Evolutionary conservation across 352 stramenopile genomes (phyloP).

Genomic region (Globisporangium uncinulatum): DNA sequence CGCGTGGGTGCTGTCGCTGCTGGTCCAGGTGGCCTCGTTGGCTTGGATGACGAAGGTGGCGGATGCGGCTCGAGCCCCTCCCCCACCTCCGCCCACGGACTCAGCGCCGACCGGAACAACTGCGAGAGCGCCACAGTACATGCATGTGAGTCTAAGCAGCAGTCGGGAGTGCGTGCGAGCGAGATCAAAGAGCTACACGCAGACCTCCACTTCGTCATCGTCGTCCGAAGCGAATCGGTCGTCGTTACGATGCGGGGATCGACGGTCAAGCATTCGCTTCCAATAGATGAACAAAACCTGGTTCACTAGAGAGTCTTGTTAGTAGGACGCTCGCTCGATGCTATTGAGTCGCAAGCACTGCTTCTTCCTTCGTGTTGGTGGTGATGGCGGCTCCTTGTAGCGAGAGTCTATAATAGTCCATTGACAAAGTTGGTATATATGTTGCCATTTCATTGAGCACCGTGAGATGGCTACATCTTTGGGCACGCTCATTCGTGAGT

Average conservation of each 20-base stretch:
- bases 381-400: no score
- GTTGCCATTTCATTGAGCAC: no score
- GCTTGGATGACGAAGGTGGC: neutral
- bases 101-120: slow-evolving; percentile 8
- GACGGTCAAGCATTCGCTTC: neutral
- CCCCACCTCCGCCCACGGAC: slow-evolving; percentile 8
- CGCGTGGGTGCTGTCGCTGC: neutral
- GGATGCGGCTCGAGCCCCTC: slow-evolving; percentile 4
- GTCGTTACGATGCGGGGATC: neutral
- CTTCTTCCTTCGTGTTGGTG: no score
- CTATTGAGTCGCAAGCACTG: no score
- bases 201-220: slow-evolving; percentile 9
- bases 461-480: no score
- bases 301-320: no score
- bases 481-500: no score
- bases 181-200: neutral
- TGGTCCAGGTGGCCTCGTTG: neutral
- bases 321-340: neutral
- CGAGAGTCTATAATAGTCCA: no score
- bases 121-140: neutral
- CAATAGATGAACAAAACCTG: no score
- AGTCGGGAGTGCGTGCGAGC: no score
- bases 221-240: slow-evolving; percentile 1
- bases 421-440: no score
- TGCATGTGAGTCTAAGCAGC: neutral